phyloP scores from a whole-genome alignment of 495 filamentous ascomycete genomes.

The Aspergillus avenaceus region DNA sequence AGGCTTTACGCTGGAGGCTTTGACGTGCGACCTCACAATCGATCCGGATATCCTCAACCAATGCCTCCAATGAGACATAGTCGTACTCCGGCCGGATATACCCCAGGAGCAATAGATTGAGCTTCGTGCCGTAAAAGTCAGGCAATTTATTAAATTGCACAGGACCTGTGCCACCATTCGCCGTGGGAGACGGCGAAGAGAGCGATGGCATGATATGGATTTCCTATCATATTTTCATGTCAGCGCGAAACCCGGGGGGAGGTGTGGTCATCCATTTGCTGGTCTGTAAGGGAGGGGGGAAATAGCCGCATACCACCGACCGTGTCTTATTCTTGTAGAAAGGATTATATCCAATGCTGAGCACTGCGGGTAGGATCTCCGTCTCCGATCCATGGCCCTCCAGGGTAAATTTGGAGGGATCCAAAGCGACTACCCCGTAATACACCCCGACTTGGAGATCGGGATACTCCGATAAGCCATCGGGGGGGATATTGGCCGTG shows the following conservation, averaged over 20 bases:
- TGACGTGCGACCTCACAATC: conserved; percentile 80
- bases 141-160: conserved; percentile 40
- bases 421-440: conserved; percentile 78
- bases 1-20: conserved; percentile 68
- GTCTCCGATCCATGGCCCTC: conserved; percentile 18
- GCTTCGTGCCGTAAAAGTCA: conserved; percentile 80
- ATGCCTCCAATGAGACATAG: conserved; percentile 74
- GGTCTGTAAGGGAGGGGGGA: background rate
- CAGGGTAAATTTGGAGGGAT: conserved; percentile 28
- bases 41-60: conserved; percentile 81
- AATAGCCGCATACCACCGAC: conserved; percentile 50
- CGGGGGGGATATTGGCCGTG: conserved; percentile 91
- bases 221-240: conserved; percentile 56
- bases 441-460: conserved; percentile 77
- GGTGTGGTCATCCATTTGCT: background rate
- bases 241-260: too few relatives aligned
- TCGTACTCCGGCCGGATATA: conserved; percentile 88
- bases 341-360: conserved; percentile 94
- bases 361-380: conserved; percentile 76
- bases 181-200: conserved; percentile 45
- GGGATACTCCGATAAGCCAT: conserved; percentile 67
- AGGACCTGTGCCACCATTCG: conserved; percentile 14
- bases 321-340: conserved; percentile 85
- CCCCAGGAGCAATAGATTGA: conserved; percentile 77
- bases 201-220: conserved; percentile 77